phyloP scores from a whole-genome alignment of 805 yeast genomes.

The Kodamaea leandrae region DNA sequence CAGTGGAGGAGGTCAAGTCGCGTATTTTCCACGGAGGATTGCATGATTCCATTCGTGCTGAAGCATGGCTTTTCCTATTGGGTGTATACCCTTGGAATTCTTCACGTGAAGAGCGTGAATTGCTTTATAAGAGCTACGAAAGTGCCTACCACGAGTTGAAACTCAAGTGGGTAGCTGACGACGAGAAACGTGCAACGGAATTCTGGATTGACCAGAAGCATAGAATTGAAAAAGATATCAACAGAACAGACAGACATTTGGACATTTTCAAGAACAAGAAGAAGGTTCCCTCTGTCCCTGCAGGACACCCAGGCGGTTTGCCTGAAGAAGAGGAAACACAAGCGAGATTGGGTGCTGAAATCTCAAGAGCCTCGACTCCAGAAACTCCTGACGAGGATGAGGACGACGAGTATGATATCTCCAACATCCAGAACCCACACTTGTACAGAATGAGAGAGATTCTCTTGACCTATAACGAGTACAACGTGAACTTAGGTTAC shows the following conservation, averaged over 20 bases:
- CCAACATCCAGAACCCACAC: slow-evolving; percentile 73
- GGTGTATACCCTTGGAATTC: slow-evolving; percentile 91
- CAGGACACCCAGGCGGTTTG: too few relatives aligned
- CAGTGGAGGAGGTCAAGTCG: slow-evolving; percentile 75
- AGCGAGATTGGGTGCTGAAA: slow-evolving; percentile 28
- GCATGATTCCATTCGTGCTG: slow-evolving; percentile 52
- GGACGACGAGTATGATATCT: slow-evolving; percentile 54
- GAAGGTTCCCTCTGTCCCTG: background rate
- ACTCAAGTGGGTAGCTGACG: slow-evolving; percentile 62
- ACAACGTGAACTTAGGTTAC: slow-evolving; percentile 82
- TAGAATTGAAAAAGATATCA: slow-evolving; percentile 90
- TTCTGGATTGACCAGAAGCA: slow-evolving; percentile 88
- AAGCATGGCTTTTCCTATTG: slow-evolving; percentile 84
- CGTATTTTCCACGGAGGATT: slow-evolving; percentile 91
- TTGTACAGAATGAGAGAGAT: slow-evolving; percentile 70
- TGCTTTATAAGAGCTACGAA: slow-evolving; percentile 53
- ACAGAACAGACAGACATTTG: slow-evolving; percentile 81
- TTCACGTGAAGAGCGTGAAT: slow-evolving; percentile 62
- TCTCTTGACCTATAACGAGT: slow-evolving; percentile 80
- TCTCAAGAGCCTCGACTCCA: slow-evolving; percentile 30
- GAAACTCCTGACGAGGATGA: slow-evolving; percentile 35
- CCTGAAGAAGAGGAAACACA: slow-evolving; percentile 37
- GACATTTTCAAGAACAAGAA: slow-evolving; percentile 54
- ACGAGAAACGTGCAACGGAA: slow-evolving; percentile 48
- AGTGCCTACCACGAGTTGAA: slow-evolving; percentile 64